These are phyloP conservation scores for Fusarium tricinctum DNA, from an alignment of 2,329 filamentous ascomycete genomes.

Conservation along the genomic window DNA sequence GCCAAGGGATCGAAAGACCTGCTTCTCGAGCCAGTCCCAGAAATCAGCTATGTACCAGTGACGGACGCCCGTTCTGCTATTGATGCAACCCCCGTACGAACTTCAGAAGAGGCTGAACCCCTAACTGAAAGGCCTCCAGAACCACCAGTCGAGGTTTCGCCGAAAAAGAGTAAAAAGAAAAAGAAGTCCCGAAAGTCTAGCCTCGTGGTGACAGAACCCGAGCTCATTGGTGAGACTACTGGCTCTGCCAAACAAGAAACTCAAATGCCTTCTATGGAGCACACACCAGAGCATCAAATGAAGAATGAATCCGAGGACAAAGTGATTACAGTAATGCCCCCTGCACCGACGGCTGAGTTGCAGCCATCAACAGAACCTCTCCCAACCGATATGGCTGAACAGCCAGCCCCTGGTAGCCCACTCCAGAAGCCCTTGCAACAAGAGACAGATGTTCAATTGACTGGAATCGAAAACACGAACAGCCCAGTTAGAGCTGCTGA, in stretches of 20 bases:
- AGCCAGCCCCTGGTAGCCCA: neutral
- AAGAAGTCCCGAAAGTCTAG: constrained; percentile 3
- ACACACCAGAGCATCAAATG: neutral
- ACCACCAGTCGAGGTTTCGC: neutral
- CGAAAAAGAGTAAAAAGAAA: constrained; percentile 29
- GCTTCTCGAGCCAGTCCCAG: neutral
- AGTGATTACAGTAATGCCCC: neutral
- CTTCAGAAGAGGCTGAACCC: neutral
- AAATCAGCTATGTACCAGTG: neutral
- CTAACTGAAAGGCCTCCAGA: neutral
- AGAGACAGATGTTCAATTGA: neutral
- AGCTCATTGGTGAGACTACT: neutral
- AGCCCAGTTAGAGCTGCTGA: neutral
- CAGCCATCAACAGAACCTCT: neutral
- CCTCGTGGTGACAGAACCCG: neutral
- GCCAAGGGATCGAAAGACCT: no score
- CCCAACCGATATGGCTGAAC: neutral
- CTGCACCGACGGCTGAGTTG: neutral
- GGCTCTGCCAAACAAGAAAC: constrained; percentile 1
- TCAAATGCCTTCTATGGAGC: neutral
- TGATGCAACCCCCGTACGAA: neutral
- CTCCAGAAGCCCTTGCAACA: neutral
- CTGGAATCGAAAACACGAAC: neutral
- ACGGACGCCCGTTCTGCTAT: neutral
- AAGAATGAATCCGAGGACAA: neutral